phyloP scores from a whole-genome alignment of 805 yeast species.

The Kurtzmaniella fragi region DNA sequence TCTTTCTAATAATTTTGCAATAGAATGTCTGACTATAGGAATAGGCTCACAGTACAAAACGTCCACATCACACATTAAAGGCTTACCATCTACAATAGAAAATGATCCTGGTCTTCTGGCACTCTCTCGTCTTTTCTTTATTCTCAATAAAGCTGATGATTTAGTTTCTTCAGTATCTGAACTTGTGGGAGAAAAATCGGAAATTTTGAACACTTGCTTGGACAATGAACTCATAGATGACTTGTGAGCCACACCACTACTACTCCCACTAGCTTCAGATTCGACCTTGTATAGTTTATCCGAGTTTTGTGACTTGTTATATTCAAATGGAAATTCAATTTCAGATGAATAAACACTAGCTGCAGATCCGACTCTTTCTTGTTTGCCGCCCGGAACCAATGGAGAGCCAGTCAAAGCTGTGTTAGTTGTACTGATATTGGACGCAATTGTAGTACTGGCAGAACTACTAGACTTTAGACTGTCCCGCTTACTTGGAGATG shows the following conservation, averaged over 20 bases:
- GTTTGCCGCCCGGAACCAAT: slow-evolving; percentile 9
- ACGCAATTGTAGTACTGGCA: slow-evolving; percentile 8
- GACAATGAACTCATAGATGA: slow-evolving; percentile 22
- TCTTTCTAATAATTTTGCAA: slow-evolving; percentile 56
- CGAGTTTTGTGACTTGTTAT: slow-evolving; percentile 1
- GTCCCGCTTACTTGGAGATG: slow-evolving; percentile 22
- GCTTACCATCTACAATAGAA: slow-evolving; percentile 5
- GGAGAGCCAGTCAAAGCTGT: too few relatives aligned
- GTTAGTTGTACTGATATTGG: slow-evolving; percentile 8
- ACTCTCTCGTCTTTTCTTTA: slow-evolving; percentile 51
- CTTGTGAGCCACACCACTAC: slow-evolving; percentile 8
- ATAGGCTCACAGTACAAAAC: slow-evolving; percentile 83
- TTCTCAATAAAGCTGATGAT: slow-evolving; percentile 46
- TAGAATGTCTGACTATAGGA: slow-evolving; percentile 70
- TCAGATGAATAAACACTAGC: slow-evolving; percentile 26
- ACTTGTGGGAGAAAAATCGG: slow-evolving; percentile 46
- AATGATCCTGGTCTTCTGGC: slow-evolving; percentile 30
- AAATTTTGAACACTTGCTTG: slow-evolving; percentile 16
- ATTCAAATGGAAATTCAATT: slow-evolving; percentile 19
- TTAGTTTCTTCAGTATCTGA: slow-evolving; percentile 64
- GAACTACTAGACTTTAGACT: slow-evolving; percentile 2
- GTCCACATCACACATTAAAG: slow-evolving; percentile 40
- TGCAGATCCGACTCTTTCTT: slow-evolving; percentile 28
- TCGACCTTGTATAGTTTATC: slow-evolving; percentile 1
- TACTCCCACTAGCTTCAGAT: not conserved